Evolutionary conservation across 352 stramenopile genomes (phyloP), one percentile per base, ranked within the genome.

Genomic region (Phytophthora foliorum): DNA sequence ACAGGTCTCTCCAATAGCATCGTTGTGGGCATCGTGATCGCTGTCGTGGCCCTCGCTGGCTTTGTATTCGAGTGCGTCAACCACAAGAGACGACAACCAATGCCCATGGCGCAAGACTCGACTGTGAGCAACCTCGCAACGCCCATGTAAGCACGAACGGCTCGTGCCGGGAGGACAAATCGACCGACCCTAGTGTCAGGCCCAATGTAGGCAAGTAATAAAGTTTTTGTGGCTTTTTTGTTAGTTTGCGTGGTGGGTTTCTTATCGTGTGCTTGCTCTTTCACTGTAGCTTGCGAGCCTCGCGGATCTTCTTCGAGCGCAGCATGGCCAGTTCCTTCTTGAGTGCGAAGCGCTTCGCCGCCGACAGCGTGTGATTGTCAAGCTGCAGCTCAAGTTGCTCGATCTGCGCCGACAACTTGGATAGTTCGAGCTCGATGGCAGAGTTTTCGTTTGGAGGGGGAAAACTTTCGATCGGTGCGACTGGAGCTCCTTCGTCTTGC

Each of bases 251-350:
- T 63, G 42, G 44, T 51, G 6, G 14, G 22, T 32, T 48, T n/a
- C n/a, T n/a, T n/a, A n/a, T n/a, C 24, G 52, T 39, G 44, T 21
- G 29, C 52, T n/a, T 58, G 25, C 25, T 6, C 25, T 29, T 61
- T 73, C 38, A 67, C 4, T 77, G 58, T 11, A 75, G 55, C 24
- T 72, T 72, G 52, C 86, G 74, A 25, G 77, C 62, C 31, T 80
- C 70, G 14, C 84, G 88, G 63, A 95, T 90, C 62, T 81, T 82
- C 44, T 83, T 74, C 4, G 87, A 91, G 29, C 87, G 87, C 31
- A 81, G 51, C 60, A 91, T 77, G 9, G 87, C 87, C 16, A 96
- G 60, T 42, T 95, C 81, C 64, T 95, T 96, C 73, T 93, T 94
- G 32, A 96, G 53, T 31, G 87, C 86, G 41, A 91, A 95, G 21